Conservation (phyloP, 2,329 filamentous ascomycete species). For the Lachnellula subtilissima region DNA sequence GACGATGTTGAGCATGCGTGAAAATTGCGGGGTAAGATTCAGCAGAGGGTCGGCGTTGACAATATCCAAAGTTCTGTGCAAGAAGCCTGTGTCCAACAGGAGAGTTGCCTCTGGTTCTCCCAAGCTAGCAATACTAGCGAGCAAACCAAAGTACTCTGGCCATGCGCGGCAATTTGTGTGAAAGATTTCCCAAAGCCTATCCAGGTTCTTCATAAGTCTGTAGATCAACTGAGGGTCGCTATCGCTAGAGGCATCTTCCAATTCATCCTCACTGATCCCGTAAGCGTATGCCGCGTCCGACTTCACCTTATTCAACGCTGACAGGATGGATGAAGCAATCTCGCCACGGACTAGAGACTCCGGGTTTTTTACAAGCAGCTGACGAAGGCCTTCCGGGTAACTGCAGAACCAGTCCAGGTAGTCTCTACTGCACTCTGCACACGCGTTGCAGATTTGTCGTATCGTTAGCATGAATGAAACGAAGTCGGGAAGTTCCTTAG, state of each 20-base stretch:
- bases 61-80: conserved; percentile 41
- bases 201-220: conserved; percentile 42
- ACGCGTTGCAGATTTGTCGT: conserved; percentile 44
- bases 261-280: conserved; percentile 29
- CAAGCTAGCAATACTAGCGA: conserved; percentile 60
- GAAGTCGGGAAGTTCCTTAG: conserved; percentile 63
- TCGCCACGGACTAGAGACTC: conserved; percentile 52
- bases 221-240: conserved; percentile 30
- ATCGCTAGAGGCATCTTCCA: conserved; percentile 25
- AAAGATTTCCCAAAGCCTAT: conserved; percentile 57
- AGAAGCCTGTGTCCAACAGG: conserved; percentile 57
- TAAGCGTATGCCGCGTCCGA: conserved; percentile 44
- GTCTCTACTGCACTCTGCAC: conserved; percentile 51
- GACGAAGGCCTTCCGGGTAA: conserved; percentile 54
- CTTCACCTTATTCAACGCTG: conserved; percentile 50
- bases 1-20: conserved; percentile 48
- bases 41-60: conserved; percentile 29
- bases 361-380: conserved; percentile 58
- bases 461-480: conserved; percentile 50
- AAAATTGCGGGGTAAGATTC: conserved; percentile 42
- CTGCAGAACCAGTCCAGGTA: conserved; percentile 57
- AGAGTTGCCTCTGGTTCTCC: conserved; percentile 53
- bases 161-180: conserved; percentile 61
- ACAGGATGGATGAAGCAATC: conserved; percentile 47
- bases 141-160: conserved; percentile 71